phyloP scores from a whole-genome alignment of 2,329 filamentous ascomycete species.

The Pseudogymnoascus sp. region DNA sequence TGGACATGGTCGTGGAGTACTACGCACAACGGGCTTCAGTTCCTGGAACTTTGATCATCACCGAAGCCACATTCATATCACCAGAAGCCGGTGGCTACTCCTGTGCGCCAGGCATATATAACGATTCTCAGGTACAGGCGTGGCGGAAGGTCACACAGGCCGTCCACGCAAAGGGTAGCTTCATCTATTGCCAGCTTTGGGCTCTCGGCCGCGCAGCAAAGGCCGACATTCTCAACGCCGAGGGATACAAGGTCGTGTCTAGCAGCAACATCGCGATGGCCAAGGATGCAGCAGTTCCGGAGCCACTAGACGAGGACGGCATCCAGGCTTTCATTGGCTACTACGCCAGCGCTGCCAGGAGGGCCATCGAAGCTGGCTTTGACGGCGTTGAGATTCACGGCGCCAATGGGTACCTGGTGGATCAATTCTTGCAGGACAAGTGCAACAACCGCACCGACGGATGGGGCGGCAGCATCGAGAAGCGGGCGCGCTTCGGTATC shows the following conservation, averaged over 20 bases:
- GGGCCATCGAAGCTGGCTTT: slow-evolving; percentile 34
- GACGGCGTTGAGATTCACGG: slow-evolving; percentile 37
- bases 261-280: slow-evolving; percentile 18
- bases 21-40: slow-evolving; percentile 43
- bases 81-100: slow-evolving; percentile 37
- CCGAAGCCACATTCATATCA: slow-evolving; percentile 48
- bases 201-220: slow-evolving; percentile 46
- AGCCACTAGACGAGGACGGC: slow-evolving; percentile 28
- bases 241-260: neutral
- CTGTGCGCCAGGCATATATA: slow-evolving; percentile 50
- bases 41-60: slow-evolving; percentile 48
- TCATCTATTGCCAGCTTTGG: slow-evolving; percentile 56
- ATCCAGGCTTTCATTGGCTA: slow-evolving; percentile 19
- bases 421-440: slow-evolving; percentile 26
- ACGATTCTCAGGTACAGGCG: slow-evolving; percentile 43
- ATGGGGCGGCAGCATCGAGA: slow-evolving; percentile 43
- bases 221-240: slow-evolving; percentile 10
- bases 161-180: slow-evolving; percentile 53
- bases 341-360: slow-evolving; percentile 24
- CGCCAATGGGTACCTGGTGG: slow-evolving; percentile 27
- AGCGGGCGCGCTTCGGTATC: slow-evolving; percentile 42
- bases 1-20: slow-evolving; percentile 37
- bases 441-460: slow-evolving; percentile 46
- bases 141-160: slow-evolving; percentile 54
- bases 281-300: slow-evolving; percentile 19